Evolutionary conservation across 2,329 filamentous ascomycete genomes (phyloP).

Genomic region (Clarireedia hainanense): DNA sequence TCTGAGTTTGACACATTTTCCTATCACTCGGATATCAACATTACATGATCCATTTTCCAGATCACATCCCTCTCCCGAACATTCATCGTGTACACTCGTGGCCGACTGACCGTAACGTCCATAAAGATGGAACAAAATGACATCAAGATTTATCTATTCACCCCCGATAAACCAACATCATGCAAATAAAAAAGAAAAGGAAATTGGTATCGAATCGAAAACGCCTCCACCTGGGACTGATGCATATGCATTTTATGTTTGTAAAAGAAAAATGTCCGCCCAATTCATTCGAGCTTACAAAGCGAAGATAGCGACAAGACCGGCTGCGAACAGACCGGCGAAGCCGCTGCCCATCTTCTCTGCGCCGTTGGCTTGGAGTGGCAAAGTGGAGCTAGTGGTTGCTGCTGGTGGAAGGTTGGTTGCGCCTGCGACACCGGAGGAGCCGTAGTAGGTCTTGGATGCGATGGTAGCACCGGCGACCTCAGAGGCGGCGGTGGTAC

Average conservation of each 20-base stretch:
- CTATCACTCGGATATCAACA: no score
- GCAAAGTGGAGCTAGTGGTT: slow-evolving; percentile 29
- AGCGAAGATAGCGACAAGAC: slow-evolving; percentile 22
- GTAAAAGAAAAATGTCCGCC: neutral
- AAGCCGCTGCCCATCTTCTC: slow-evolving; percentile 19
- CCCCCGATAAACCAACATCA: neutral
- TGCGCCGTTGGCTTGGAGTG: slow-evolving; percentile 31
- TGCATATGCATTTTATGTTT: neutral
- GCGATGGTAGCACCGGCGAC: slow-evolving; percentile 17
- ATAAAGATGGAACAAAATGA: slow-evolving; percentile 14
- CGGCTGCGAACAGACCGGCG: slow-evolving; percentile 20
- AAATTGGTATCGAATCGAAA: slow-evolving; percentile 19
- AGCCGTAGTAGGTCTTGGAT: slow-evolving; percentile 1
- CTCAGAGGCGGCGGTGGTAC: slow-evolving; percentile 18
- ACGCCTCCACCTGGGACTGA: slow-evolving; percentile 9
- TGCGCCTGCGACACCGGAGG: slow-evolving; percentile 2
- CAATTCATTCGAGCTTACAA: slow-evolving; percentile 14
- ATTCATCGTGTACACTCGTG: slow-evolving; percentile 5
- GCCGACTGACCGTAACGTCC: slow-evolving; percentile 22
- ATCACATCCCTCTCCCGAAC: neutral
- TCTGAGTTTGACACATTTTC: no score
- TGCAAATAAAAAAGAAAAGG: slow-evolving; percentile 2
- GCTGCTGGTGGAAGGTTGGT: slow-evolving; percentile 21
- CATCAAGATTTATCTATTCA: neutral
- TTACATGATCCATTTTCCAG: no score